phyloP scores from a whole-genome alignment of 1,139 yeast species.

The Magnusiomyces tetraspermus region DNA sequence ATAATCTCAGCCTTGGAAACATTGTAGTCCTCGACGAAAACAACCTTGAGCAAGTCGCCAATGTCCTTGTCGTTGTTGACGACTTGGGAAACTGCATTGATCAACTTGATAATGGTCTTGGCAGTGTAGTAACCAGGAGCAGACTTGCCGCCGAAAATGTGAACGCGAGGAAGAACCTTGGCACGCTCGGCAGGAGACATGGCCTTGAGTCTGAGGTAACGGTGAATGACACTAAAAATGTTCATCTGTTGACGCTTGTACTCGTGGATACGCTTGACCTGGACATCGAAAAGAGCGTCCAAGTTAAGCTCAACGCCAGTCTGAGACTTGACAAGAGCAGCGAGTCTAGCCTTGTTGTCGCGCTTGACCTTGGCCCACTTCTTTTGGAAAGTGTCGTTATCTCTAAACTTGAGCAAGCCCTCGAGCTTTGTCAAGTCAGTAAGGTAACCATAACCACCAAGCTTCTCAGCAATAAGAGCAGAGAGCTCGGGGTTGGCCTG shows the following conservation, averaged over 20 bases:
- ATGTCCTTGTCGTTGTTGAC: conserved; percentile 70
- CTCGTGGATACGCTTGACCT: conserved; percentile 92
- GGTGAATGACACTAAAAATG: conserved; percentile 76
- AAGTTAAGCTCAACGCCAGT: conserved; percentile 61
- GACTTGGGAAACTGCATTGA: conserved; percentile 72
- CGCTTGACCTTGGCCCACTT: conserved; percentile 67
- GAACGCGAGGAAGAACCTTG: conserved; percentile 65
- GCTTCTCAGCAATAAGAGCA: conserved; percentile 56
- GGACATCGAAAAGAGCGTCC: conserved; percentile 74
- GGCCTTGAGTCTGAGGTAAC: conserved; percentile 68
- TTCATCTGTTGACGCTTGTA: conserved; percentile 93
- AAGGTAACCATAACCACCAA: conserved; percentile 62
- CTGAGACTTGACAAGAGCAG: conserved; percentile 54
- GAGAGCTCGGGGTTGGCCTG: conserved; percentile 86
- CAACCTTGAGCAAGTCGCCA: conserved; percentile 71
- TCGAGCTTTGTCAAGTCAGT: conserved; percentile 62
- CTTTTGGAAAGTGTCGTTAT: conserved; percentile 57
- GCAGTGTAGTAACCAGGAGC: conserved; percentile 98
- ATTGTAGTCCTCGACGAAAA: conserved; percentile 83
- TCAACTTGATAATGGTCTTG: conserved; percentile 75
- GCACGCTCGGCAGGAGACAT: conserved; percentile 57
- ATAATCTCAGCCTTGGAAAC: conserved; percentile 91
- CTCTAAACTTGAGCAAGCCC: conserved; percentile 54
- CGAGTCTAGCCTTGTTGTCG: conserved; percentile 59
- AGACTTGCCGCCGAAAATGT: conserved; percentile 86